phyloP scores from a whole-genome alignment of 305 asterid genomes.

The Caryopteris hybrid region DNA sequence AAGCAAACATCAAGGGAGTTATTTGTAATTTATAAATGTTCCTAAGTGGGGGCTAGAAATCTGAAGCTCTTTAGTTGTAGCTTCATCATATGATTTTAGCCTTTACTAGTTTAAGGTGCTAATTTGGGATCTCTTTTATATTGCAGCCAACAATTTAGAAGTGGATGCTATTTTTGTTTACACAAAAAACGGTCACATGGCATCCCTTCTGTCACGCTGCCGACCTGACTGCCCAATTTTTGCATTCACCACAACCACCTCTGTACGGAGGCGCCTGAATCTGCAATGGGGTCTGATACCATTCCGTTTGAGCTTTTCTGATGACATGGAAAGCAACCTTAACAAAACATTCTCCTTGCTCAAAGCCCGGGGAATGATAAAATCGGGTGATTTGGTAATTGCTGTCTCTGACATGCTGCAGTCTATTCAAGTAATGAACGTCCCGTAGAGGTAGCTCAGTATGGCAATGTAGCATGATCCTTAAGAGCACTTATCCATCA shows the following conservation, averaged over 20 bases:
- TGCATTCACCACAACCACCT: slow-evolving; percentile 73
- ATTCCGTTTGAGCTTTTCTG: slow-evolving; percentile 72
- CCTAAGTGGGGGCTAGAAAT: neutral
- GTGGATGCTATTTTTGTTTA: slow-evolving; percentile 88
- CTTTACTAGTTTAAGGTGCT: slow-evolving; percentile 1
- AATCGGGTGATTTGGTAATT: slow-evolving; percentile 76
- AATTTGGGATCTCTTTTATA: slow-evolving; percentile 3
- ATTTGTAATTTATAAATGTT: too few relatives aligned
- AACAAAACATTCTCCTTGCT: slow-evolving; percentile 77
- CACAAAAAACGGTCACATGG: slow-evolving; percentile 89
- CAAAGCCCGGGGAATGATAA: slow-evolving; percentile 83
- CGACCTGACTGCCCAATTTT: slow-evolving; percentile 88
- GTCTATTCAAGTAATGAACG: slow-evolving; percentile 87
- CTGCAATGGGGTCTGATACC: slow-evolving; percentile 95
- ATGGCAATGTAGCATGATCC: neutral
- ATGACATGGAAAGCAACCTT: slow-evolving; percentile 84
- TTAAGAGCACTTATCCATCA: neutral
- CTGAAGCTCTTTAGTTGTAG: too few relatives aligned
- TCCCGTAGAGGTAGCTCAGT: slow-evolving; percentile 44
- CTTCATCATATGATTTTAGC: neutral
- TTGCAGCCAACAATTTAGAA: slow-evolving; percentile 71
- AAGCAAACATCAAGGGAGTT: neutral
- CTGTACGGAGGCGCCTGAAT: slow-evolving; percentile 77
- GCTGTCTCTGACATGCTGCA: slow-evolving; percentile 87
- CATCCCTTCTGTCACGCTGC: slow-evolving; percentile 81